Percentiles rank a stretch among this genome's conserved stretches.
Conservation (phyloP, 2,329 filamentous ascomycete species). For the Xylariaceae sp. region DNA sequence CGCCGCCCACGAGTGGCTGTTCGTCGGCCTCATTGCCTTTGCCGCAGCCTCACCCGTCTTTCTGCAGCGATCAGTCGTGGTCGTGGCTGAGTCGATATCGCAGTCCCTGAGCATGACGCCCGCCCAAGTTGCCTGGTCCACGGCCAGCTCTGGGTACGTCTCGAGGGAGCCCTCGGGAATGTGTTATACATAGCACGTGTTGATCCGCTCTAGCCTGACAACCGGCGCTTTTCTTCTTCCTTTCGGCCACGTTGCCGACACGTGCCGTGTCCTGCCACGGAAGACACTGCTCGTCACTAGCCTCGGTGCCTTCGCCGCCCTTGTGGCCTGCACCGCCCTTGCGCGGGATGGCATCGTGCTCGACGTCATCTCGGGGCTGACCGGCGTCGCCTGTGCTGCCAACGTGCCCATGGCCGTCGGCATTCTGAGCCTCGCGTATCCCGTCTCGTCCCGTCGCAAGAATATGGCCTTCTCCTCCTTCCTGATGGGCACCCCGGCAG, state of each 20-base stretch:
- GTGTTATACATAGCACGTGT: too few species aligned
- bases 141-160: slow-evolving; percentile 26
- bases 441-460: slow-evolving; percentile 22
- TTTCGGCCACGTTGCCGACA: slow-evolving; percentile 24
- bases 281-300: slow-evolving; percentile 24
- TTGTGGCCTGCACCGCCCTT: slow-evolving; percentile 20
- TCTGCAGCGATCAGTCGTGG: slow-evolving; percentile 24
- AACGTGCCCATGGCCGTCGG: slow-evolving; percentile 25
- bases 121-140: slow-evolving; percentile 24
- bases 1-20: slow-evolving; percentile 20
- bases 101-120: slow-evolving; percentile 21
- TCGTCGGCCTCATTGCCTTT: slow-evolving; percentile 23
- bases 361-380: slow-evolving; percentile 23
- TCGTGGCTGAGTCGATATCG: slow-evolving; percentile 21
- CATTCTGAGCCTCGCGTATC: slow-evolving; percentile 24
- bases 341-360: slow-evolving; percentile 21
- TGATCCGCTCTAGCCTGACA: slow-evolving; percentile 21
- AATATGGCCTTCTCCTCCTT: slow-evolving; percentile 27
- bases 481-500: slow-evolving; percentile 25
- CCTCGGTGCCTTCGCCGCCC: slow-evolving; percentile 20
- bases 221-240: slow-evolving; percentile 25
- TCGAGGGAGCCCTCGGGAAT: too few species aligned
- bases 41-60: slow-evolving; percentile 25
- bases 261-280: slow-evolving; percentile 17
- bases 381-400: slow-evolving; percentile 25